Evolutionary conservation across 495 filamentous ascomycete genomes (phyloP).

Genomic region (Hapsidospora chrysogenum): DNA sequence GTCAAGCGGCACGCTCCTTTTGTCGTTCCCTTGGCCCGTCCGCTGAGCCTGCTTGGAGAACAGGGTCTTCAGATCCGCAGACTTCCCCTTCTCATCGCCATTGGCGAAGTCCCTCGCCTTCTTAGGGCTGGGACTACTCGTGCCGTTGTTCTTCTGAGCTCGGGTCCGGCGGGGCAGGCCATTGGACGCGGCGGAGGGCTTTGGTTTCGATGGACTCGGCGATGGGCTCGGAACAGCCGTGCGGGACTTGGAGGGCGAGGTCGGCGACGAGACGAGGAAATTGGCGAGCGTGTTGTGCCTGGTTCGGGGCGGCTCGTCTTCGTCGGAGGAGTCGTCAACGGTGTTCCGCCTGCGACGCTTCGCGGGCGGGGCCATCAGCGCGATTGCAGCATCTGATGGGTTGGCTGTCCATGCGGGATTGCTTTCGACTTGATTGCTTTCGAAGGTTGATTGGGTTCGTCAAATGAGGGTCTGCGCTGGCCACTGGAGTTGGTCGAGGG

Average conservation of each 20-base stretch:
- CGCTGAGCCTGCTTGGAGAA: constrained; percentile 35
- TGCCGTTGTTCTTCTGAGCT: constrained; percentile 4
- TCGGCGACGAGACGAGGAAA: constrained; percentile 26
- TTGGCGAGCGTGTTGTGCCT: constrained; percentile 18
- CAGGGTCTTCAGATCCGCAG: constrained; percentile 29
- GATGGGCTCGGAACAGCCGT: constrained; percentile 18
- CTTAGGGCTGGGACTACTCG: constrained; percentile 27
- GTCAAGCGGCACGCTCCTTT: constrained; percentile 11
- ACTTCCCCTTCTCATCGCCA: constrained; percentile 25
- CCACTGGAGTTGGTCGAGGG: too few species aligned
- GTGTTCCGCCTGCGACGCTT: constrained; percentile 35
- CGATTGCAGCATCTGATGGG: neutral
- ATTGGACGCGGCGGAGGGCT: constrained; percentile 1
- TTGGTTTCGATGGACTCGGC: constrained; percentile 5
- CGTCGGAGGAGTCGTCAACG: constrained; percentile 20
- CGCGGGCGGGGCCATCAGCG: constrained; percentile 33
- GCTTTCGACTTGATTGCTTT: too few species aligned
- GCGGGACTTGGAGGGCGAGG: constrained; percentile 8
- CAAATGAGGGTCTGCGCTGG: too few species aligned
- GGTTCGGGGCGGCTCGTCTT: constrained; percentile 13
- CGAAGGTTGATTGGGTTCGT: too few species aligned
- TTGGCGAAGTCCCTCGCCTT: constrained; percentile 20
- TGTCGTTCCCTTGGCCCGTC: constrained; percentile 2
- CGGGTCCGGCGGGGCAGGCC: constrained; percentile 4
- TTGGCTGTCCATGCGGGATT: neutral